phyloP scores from a whole-genome alignment of 2,329 filamentous ascomycete genomes.

The Hymenoscyphus fructigenus region DNA sequence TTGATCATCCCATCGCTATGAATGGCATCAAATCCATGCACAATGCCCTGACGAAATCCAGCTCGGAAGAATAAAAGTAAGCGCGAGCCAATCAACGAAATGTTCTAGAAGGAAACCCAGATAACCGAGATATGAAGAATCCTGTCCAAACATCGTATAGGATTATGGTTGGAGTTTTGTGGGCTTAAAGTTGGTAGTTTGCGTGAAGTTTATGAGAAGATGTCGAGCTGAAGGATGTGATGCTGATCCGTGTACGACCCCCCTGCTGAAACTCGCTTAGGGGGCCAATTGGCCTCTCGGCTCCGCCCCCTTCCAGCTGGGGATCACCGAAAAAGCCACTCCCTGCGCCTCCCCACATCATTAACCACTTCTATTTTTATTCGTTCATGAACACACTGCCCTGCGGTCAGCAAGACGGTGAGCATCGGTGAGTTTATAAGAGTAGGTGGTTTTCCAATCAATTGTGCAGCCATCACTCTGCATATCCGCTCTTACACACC shows the following conservation, averaged over 20 bases:
- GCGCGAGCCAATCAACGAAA: neutral
- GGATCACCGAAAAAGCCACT: too few relatives aligned
- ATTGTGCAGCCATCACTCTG: neutral
- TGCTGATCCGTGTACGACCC: neutral
- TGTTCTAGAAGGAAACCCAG: neutral
- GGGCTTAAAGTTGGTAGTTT: neutral
- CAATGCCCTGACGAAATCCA: neutral
- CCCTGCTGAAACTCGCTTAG: constrained; percentile 2
- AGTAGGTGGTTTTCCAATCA: constrained; percentile 9
- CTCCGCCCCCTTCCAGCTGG: too few relatives aligned
- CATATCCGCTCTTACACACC: constrained; percentile 5
- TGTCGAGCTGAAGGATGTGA: neutral
- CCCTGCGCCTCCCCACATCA: constrained; percentile 1
- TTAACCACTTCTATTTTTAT: constrained; percentile 6
- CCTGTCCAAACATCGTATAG: neutral
- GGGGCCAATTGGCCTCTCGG: neutral
- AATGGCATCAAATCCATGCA: neutral
- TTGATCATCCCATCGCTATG: neutral
- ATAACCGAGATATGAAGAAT: neutral
- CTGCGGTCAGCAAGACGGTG: neutral
- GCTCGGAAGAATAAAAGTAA: neutral
- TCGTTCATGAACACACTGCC: neutral
- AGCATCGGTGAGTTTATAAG: constrained; percentile 10
- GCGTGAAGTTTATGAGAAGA: neutral
- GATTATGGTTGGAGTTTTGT: neutral